These are phyloP conservation scores for Cyberlindnera misumaiensis DNA, from an alignment of 805 yeast genomes.

Conservation along the genomic window DNA sequence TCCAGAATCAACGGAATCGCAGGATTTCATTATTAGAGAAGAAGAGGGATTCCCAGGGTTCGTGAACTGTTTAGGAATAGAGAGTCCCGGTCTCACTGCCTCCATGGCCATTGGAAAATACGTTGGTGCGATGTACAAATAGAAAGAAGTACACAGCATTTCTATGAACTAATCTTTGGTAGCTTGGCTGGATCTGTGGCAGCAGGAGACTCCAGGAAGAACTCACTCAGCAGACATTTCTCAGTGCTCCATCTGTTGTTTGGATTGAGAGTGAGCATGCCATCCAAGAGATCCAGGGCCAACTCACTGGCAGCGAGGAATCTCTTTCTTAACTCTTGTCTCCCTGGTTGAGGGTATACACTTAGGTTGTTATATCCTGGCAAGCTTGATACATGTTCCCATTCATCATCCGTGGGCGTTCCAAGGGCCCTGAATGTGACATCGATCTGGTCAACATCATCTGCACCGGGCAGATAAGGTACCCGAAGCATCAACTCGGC, in stretches of 20 bases:
- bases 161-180: constrained; percentile 35
- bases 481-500: constrained; percentile 94
- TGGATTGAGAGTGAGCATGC: constrained; percentile 75
- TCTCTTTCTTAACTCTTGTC: constrained; percentile 71
- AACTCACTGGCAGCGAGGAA: constrained; percentile 87
- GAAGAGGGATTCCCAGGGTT: constrained; percentile 74
- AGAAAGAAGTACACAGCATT: not conserved
- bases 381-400: constrained; percentile 84
- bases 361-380: constrained; percentile 70
- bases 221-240: constrained; percentile 56
- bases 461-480: constrained; percentile 91
- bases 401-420: constrained; percentile 83
- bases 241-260: constrained; percentile 59
- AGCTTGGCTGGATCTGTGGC: constrained; percentile 62
- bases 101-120: constrained; percentile 77
- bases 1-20: constrained; percentile 39
- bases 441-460: constrained; percentile 83
- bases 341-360: constrained; percentile 77
- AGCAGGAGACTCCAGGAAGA: constrained; percentile 65
- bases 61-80: constrained; percentile 74
- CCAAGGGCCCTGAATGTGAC: constrained; percentile 95
- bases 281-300: constrained; percentile 69
- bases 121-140: constrained; percentile 34
- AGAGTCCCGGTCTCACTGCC: constrained; percentile 85
- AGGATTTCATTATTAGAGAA: constrained; percentile 67